Base-by-base conservation (phyloP, 176 grass and related monocot genomes). In the Oryza officinalis region DNA sequence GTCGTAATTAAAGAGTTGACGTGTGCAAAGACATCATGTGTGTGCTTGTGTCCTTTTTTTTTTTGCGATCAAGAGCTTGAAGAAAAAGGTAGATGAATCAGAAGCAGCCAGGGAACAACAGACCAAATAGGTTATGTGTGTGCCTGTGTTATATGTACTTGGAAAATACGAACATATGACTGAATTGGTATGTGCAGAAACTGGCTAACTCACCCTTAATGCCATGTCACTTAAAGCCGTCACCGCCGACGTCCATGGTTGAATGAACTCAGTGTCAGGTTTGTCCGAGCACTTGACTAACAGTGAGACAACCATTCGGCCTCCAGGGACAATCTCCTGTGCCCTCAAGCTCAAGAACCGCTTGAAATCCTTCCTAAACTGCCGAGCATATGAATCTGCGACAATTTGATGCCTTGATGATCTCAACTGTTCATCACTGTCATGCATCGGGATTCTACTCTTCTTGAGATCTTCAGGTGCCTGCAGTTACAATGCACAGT, bases 271-370 rank as follows among this genome's bases (percentile, higher is more conserved):
- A 38, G 76, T 20, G 26, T 32, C 61, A 6, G 65, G 35, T 64
- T 50, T 1, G n/a, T 18, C 13, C 12, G 25, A 40, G 43, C 64
- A 13, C 6, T 3, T 69, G 8, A 46, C 83, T 1, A 31, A 4
- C 12, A 85, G 17, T 2, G 83, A 85, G 57, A 85, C 1, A 13
- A 85, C 65, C 83, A 85, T 77, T 8, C 6, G 31, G 6, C 83
- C 64, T 27, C 74, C 47, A 0, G 64, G 27, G 7, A 69, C 83
- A 17, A 77, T 41, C 8, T 85, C 83, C 69, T 77, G 49, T 33
- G 83, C 83, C 15, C 73, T 27, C 46, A 77, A 7, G 1, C 23
- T 1, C 23, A 77, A 40, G 18, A 85, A 85, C 11, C 15, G 45
- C 5, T 25, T 60, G 46, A 85, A 85, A 23, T 85, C 73, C 20